A percentile compares a stretch with the other conserved stretches of the same genome.
phyloP scores from a whole-genome alignment of 2,329 filamentous ascomycete genomes.

The Grosmannia serpens region DNA sequence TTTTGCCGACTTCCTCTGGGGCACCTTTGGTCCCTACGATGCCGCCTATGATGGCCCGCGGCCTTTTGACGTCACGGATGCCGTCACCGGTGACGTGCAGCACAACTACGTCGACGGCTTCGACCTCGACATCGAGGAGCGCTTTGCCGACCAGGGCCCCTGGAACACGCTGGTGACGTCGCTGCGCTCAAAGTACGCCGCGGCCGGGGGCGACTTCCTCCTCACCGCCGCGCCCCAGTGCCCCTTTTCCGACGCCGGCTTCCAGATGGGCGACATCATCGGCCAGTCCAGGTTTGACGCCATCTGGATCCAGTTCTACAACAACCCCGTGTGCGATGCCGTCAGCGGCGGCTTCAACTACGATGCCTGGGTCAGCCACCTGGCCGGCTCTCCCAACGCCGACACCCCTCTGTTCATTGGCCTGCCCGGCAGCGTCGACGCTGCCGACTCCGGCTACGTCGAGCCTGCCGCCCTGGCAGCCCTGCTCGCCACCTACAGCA shows the following conservation, averaged over 20 bases:
- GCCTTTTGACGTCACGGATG: slow-evolving; percentile 27
- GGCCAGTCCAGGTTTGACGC: slow-evolving; percentile 26
- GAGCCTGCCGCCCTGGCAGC: slow-evolving; percentile 7
- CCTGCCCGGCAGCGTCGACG: slow-evolving; percentile 19
- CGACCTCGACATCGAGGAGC: slow-evolving; percentile 37
- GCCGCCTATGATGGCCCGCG: slow-evolving; percentile 20
- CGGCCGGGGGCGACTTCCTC: slow-evolving; percentile 22
- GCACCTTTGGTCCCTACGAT: slow-evolving; percentile 24
- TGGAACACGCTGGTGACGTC: slow-evolving; percentile 8
- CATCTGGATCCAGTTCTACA: slow-evolving; percentile 36
- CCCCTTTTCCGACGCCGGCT: slow-evolving; percentile 22
- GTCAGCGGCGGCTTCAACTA: slow-evolving; percentile 24
- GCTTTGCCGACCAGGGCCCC: slow-evolving; percentile 12
- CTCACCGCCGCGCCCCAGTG: slow-evolving; percentile 37
- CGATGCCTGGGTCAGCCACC: slow-evolving; percentile 21
- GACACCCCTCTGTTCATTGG: slow-evolving; percentile 27
- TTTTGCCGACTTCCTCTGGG: slow-evolving; percentile 27
- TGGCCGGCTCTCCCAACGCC: slow-evolving; percentile 20
- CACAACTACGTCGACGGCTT: slow-evolving; percentile 37
- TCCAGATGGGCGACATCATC: slow-evolving; percentile 32
- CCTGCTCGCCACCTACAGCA: slow-evolving; percentile 16
- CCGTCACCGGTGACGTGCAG: not conserved
- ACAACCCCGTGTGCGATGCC: slow-evolving; percentile 29
- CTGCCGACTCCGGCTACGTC: slow-evolving; percentile 18
- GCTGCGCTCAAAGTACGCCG: slow-evolving; percentile 11